Conservation (phyloP, 192 early-diverging fungal species). For the Paraglomus brasilianum region DNA sequence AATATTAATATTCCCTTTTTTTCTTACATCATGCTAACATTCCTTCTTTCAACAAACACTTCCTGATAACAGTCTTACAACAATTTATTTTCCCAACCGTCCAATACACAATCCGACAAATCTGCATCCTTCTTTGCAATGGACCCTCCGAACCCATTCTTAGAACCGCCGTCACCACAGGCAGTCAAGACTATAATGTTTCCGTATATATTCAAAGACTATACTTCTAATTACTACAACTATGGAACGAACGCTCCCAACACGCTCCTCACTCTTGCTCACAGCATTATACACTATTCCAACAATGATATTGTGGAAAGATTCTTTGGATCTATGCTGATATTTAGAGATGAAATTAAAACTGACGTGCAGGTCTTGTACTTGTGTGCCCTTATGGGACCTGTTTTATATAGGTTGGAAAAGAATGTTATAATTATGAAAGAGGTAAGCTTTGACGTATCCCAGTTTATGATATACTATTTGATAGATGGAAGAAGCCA, state of each 20-base stretch:
- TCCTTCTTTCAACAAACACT: no score
- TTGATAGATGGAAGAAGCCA: no score
- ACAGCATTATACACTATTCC: conserved; percentile 73
- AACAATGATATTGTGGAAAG: conserved; percentile 58
- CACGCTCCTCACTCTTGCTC: conserved; percentile 68
- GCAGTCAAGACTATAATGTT: conserved; percentile 46
- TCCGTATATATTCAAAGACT: conserved; percentile 54
- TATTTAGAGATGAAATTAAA: conserved; percentile 39
- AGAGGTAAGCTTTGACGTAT: background rate
- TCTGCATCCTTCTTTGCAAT: no score
- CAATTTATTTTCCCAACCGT: background rate
- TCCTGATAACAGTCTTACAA: no score
- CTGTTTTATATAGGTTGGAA: conserved; percentile 69
- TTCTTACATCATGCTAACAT: no score
- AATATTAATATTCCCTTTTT: background rate
- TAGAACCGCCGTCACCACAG: background rate
- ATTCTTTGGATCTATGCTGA: conserved; percentile 2
- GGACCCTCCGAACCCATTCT: background rate
- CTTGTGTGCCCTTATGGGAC: conserved; percentile 68
- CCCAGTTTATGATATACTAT: no score
- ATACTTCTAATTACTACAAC: conserved; percentile 64
- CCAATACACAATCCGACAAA: background rate
- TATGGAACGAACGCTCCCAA: conserved; percentile 67
- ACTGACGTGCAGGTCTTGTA: conserved; percentile 75
- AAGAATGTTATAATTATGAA: conserved; percentile 27